Conservation (phyloP, 1,284 basidiomycete genomes). For the Heterobasidion annosum region DNA sequence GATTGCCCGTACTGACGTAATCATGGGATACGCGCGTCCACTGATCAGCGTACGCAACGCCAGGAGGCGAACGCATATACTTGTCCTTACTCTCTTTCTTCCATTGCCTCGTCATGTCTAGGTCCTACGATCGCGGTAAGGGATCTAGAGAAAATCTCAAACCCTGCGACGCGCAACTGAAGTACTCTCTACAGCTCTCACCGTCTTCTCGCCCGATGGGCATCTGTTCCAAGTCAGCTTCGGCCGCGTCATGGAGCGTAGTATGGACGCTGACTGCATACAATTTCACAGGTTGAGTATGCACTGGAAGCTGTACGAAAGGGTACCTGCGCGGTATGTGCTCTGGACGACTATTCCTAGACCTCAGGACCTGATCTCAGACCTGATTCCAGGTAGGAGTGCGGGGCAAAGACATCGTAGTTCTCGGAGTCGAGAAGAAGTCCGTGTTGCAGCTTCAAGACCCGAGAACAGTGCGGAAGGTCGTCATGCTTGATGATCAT, state of each 20-base stretch:
- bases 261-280: conserved; percentile 9
- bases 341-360: not conserved
- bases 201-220: conserved; percentile 92
- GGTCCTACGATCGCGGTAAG: conserved; percentile 74
- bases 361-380: not conserved
- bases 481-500: conserved; percentile 98
- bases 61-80: not conserved
- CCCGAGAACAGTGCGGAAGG: conserved; percentile 94
- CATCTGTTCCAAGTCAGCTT: conserved; percentile 79
- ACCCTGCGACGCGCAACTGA: not conserved
- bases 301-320: conserved; percentile 95
- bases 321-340: conserved; percentile 90
- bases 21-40: not conserved
- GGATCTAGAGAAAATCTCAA: not conserved
- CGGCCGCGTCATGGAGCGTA: conserved; percentile 12
- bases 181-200: conserved; percentile 52
- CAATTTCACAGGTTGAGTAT: conserved; percentile 81
- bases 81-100: conserved; percentile 5
- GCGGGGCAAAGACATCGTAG: conserved; percentile 89
- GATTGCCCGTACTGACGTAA: conserved; percentile 1
- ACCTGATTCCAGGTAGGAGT: conserved; percentile 73
- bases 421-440: conserved; percentile 99
- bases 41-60: not conserved
- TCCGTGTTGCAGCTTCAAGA: conserved; percentile 96
- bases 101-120: conserved; percentile 39